Conservation (phyloP, 2,329 filamentous ascomycete species). For the Ilyonectria robusta region DNA sequence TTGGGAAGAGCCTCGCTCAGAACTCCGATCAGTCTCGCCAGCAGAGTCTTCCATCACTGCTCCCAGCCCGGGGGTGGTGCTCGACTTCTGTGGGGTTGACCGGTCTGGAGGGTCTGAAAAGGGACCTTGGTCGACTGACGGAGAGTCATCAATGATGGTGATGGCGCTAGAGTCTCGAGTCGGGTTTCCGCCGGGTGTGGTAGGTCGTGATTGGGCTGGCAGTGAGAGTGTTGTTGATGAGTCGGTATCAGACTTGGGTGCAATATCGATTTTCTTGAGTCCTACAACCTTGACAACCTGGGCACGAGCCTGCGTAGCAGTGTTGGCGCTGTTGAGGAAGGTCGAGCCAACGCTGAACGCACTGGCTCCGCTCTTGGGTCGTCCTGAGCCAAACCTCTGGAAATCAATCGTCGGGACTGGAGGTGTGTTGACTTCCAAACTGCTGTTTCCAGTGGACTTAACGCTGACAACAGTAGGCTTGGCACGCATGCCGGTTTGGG, state of each 20-base stretch:
- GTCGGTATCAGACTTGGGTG: conserved; percentile 55
- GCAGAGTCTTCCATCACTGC: conserved; percentile 68
- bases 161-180: conserved; percentile 60
- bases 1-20: conserved; percentile 44
- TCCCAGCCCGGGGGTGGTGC: conserved; percentile 64
- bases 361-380: conserved; percentile 68
- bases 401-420: conserved; percentile 82
- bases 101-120: conserved; percentile 69
- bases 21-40: conserved; percentile 53
- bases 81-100: conserved; percentile 45
- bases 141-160: conserved; percentile 66
- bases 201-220: conserved; percentile 36
- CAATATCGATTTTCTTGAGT: conserved; percentile 62
- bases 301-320: conserved; percentile 69
- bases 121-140: conserved; percentile 67
- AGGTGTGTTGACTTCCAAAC: conserved; percentile 70
- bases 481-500: conserved; percentile 87
- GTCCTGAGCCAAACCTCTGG: conserved; percentile 66
- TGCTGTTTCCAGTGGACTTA: conserved; percentile 75
- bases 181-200: conserved; percentile 40
- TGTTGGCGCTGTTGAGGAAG: conserved; percentile 76
- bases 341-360: conserved; percentile 78
- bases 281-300: conserved; percentile 73
- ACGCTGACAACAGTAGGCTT: conserved; percentile 96
- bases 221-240: conserved; percentile 44